These are phyloP conservation scores for Podila verticillata DNA, from an alignment of 192 early-diverging fungal genomes.

Conservation along the genomic window DNA sequence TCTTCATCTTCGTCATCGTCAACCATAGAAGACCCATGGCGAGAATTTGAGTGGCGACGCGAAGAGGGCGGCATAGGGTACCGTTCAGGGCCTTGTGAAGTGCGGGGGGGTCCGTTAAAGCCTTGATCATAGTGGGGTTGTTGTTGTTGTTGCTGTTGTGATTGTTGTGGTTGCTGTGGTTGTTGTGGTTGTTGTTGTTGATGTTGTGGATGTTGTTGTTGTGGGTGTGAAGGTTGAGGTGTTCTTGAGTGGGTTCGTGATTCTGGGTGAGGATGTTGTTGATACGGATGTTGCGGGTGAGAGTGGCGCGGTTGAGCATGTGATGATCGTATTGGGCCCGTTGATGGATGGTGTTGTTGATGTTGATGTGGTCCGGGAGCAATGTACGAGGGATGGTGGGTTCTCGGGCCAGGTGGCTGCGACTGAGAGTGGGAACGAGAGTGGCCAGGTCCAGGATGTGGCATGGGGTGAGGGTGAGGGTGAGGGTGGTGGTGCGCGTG, in stretches of 20 bases:
- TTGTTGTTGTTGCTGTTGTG: neutral
- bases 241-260: conserved; percentile 19
- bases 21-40: neutral
- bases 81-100: too few relatives aligned
- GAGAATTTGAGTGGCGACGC: neutral
- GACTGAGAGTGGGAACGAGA: neutral
- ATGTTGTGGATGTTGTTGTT: conserved; percentile 2
- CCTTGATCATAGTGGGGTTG: neutral
- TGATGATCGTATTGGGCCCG: neutral
- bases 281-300: conserved; percentile 8
- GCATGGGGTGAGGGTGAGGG: neutral
- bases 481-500: neutral
- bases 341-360: neutral
- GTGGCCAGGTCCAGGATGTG: neutral
- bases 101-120: neutral
- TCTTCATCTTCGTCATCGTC: conserved; percentile 47
- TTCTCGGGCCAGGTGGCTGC: neutral
- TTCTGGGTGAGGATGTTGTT: neutral
- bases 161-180: conserved; percentile 4
- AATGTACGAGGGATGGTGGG: conserved; percentile 15
- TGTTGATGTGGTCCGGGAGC: neutral
- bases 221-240: conserved; percentile 1
- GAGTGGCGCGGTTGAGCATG: conserved; percentile 1
- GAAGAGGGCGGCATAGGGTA: neutral
- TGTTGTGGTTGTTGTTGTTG: conserved; percentile 6